phyloP scores from a whole-genome alignment of 2,329 filamentous ascomycete species.

The Blastomyces gilchristii region DNA sequence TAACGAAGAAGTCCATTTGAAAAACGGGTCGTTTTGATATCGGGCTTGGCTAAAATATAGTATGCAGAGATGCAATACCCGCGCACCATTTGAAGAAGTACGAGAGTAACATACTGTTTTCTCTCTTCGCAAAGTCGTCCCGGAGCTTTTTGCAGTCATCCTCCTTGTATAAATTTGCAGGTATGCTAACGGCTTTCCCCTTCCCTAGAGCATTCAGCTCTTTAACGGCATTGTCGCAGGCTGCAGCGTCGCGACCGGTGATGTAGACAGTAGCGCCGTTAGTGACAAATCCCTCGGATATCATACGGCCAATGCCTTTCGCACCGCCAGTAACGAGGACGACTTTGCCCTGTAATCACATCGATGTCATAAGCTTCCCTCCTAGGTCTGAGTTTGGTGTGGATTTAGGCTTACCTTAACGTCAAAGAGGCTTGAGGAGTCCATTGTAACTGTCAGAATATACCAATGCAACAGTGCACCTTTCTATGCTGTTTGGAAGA shows the following conservation, averaged over 20 bases:
- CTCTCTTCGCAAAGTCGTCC: constrained; percentile 39
- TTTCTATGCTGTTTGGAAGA: neutral
- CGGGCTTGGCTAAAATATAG: neutral
- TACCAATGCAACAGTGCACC: neutral
- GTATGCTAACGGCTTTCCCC: constrained; percentile 42
- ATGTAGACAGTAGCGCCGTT: constrained; percentile 46
- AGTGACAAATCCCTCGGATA: constrained; percentile 44
- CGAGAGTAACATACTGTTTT: constrained; percentile 44
- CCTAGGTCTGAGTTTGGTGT: constrained; percentile 15
- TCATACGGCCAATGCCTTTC: constrained; percentile 46
- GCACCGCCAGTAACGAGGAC: constrained; percentile 44
- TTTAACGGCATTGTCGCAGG: constrained; percentile 38
- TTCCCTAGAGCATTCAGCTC: constrained; percentile 44
- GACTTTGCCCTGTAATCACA: constrained; percentile 31
- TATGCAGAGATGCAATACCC: neutral
- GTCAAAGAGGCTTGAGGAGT: constrained; percentile 46
- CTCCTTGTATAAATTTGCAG: constrained; percentile 44
- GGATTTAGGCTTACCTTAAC: constrained; percentile 42
- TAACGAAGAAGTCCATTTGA: constrained; percentile 20
- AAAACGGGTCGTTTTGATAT: constrained; percentile 20
- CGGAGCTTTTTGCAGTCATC: constrained; percentile 41
- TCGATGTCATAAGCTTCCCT: constrained; percentile 48
- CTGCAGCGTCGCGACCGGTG: constrained; percentile 43
- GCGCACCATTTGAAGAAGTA: neutral
- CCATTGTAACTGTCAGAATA: constrained; percentile 35